phyloP scores from a whole-genome alignment of 257 asterid species.

The Solanum chmielewskii region DNA sequence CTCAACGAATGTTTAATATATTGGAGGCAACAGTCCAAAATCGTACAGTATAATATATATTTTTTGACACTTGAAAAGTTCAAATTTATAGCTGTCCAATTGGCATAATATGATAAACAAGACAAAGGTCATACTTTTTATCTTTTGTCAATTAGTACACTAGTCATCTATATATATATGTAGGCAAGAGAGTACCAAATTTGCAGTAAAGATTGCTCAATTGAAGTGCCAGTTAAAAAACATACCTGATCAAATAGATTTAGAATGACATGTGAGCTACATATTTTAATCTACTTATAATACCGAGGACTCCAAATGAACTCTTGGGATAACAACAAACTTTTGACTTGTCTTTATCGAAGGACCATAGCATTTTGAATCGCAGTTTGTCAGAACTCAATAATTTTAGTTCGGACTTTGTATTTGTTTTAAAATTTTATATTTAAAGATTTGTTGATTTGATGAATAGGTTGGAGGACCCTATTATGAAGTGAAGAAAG shows the following conservation, averaged over 20 bases:
- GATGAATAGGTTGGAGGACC: constrained; percentile 74
- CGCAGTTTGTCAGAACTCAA: neutral
- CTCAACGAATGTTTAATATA: neutral
- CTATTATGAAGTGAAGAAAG: constrained; percentile 78
- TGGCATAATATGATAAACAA: constrained; percentile 7
- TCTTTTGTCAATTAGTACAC: neutral
- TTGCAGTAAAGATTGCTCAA: neutral
- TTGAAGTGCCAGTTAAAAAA: neutral
- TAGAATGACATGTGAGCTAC: neutral
- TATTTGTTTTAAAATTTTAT: neutral
- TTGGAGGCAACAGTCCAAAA: constrained; percentile 11
- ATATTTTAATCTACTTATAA: neutral
- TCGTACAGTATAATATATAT: neutral
- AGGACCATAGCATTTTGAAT: neutral
- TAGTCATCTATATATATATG: neutral
- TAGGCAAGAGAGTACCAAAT: neutral
- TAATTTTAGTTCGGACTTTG: neutral
- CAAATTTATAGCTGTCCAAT: constrained; percentile 25
- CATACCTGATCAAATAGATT: neutral
- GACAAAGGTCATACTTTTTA: neutral
- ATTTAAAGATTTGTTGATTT: neutral
- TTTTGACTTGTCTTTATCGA: no score
- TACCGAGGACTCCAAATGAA: neutral
- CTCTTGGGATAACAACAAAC: neutral
- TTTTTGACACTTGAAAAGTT: neutral